A percentile compares a stretch with the other conserved stretches of the same genome.
Evolutionary conservation across 2,329 filamentous ascomycete species (phyloP).

Genomic region (Geosmithia morbida): DNA sequence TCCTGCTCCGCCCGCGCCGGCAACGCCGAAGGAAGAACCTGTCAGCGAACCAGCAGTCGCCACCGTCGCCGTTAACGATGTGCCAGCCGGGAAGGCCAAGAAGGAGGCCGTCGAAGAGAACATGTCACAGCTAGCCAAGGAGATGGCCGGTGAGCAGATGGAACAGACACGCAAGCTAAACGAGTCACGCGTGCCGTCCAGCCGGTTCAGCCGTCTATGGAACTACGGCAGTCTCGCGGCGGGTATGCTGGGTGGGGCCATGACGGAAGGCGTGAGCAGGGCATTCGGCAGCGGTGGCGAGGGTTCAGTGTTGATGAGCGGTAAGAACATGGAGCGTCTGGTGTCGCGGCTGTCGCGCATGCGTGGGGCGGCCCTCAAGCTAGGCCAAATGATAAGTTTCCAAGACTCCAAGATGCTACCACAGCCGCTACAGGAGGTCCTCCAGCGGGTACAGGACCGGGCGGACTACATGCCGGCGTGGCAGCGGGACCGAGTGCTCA

Average conservation of each 20-base stretch:
- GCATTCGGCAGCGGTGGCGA: constrained; percentile 52
- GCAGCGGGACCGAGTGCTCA: constrained; percentile 76
- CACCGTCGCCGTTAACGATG: background rate
- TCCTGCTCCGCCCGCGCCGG: background rate
- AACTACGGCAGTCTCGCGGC: constrained; percentile 89
- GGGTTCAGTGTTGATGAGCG: constrained; percentile 76
- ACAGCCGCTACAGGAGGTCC: constrained; percentile 68
- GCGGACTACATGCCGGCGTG: constrained; percentile 97
- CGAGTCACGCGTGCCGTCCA: constrained; percentile 83
- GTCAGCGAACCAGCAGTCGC: constrained; percentile 1
- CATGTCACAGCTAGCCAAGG: constrained; percentile 12
- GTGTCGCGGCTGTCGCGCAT: constrained; percentile 89
- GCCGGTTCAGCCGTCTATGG: constrained; percentile 76
- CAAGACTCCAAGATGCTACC: constrained; percentile 96
- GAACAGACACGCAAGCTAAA: constrained; percentile 46
- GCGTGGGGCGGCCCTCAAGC: constrained; percentile 90
- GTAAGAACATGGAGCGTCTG: constrained; percentile 82
- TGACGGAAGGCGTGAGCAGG: constrained; percentile 72
- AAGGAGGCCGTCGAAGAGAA: constrained; percentile 4
- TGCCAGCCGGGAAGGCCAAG: background rate
- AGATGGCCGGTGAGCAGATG: constrained; percentile 6
- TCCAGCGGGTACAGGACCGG: constrained; percentile 89
- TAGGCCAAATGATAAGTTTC: constrained; percentile 97
- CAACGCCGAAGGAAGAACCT: background rate
- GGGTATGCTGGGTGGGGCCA: constrained; percentile 87